Evolutionary conservation across 2,329 filamentous ascomycete species (phyloP), one percentile per base, ranked within the genome.

Genomic region (Samsoniella hepiali): DNA sequence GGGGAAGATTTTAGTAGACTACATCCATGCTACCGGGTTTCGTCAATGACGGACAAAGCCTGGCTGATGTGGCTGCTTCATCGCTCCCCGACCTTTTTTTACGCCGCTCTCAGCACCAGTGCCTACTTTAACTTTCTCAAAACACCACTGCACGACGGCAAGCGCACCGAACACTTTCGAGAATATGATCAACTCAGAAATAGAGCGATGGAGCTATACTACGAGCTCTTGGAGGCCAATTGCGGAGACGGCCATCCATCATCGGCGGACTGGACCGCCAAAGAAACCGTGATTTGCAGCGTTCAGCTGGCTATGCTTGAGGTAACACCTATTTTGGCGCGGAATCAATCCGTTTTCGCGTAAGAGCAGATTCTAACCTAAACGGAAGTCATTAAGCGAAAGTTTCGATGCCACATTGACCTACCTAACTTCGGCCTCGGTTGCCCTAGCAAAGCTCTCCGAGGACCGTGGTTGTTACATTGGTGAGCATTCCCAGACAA

Each of bases 61-160:
- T 63, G 53, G 61, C 44, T 63, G 27, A 11, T 63, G 22, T 38
- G 44, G 34, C 34, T 58, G 15, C n/a, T 63, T 2, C 40, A 38
- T 31, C 61, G 61, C 42, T 63, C 61, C 5, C 53, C 61, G 2
- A 51, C 53, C 8, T 63, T 63, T 15, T 63, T 47, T 9, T 38
- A 63, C 22, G 27, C 61, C 9, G 44, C 53, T 6, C 29, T 63
- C 4, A 58, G 61, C 32, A 63, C 38, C 8, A 63, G 51, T 15
- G 61, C 61, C 8, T 63, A 63, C 44, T 42, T 29, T 4, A 5
- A 10, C 36, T 42, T 42, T 17, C 36, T 56, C 1, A 6, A 31
- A 0, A 44, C 51, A 31, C 34, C 51, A n/a, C 22, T 34, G 34
- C 22, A 55, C 51, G 2, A 40, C 13, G 51, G 51, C 22, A 15